A percentile compares a stretch with the other conserved stretches of the same genome.
These are phyloP conservation scores for Hypoxylon rickii DNA, from an alignment of 495 filamentous ascomycete genomes.

Conservation along the genomic window DNA sequence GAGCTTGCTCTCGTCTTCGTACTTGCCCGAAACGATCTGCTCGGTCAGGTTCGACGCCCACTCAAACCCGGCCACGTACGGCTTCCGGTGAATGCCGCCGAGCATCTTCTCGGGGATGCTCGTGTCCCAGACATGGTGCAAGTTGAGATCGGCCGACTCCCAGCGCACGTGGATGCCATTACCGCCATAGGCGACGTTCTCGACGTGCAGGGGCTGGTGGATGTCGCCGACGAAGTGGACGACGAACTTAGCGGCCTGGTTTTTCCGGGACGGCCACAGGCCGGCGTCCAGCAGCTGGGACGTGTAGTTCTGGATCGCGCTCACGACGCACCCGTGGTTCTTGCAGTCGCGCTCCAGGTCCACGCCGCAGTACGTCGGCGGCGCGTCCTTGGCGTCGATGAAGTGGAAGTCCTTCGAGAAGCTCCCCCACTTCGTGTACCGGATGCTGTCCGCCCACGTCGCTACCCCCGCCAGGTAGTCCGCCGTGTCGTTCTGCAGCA, in stretches of 20 bases:
- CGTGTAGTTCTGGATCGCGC: slow-evolving; percentile 64
- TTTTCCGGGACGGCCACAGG: slow-evolving; percentile 44
- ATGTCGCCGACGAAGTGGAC: slow-evolving; percentile 70
- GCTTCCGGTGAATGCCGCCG: slow-evolving; percentile 49
- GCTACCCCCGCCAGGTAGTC: slow-evolving; percentile 64
- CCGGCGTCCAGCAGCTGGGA: slow-evolving; percentile 48
- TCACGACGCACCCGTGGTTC: slow-evolving; percentile 63
- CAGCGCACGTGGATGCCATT: slow-evolving; percentile 65
- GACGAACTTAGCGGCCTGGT: slow-evolving; percentile 64
- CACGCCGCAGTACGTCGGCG: slow-evolving; percentile 62
- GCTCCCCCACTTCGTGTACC: slow-evolving; percentile 61
- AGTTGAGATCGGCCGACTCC: slow-evolving; percentile 50
- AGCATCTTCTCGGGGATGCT: slow-evolving; percentile 63
- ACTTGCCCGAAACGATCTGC: slow-evolving; percentile 60
- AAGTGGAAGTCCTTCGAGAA: slow-evolving; percentile 67
- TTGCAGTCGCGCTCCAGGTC: slow-evolving; percentile 66
- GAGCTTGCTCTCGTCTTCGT: slow-evolving; percentile 34
- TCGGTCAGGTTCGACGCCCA: slow-evolving; percentile 58
- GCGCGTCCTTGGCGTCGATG: slow-evolving; percentile 71
- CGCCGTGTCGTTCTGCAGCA: slow-evolving; percentile 50
- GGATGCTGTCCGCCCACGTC: slow-evolving; percentile 67
- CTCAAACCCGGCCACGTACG: slow-evolving; percentile 48
- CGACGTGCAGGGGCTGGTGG: slow-evolving; percentile 68
- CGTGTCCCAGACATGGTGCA: slow-evolving; percentile 68
- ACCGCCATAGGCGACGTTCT: slow-evolving; percentile 62